Percentiles rank a stretch among this genome's conserved stretches.
These are phyloP conservation scores for Penicillium sp. DNA, from an alignment of 2,329 filamentous ascomycete species.

Conservation along the genomic window DNA sequence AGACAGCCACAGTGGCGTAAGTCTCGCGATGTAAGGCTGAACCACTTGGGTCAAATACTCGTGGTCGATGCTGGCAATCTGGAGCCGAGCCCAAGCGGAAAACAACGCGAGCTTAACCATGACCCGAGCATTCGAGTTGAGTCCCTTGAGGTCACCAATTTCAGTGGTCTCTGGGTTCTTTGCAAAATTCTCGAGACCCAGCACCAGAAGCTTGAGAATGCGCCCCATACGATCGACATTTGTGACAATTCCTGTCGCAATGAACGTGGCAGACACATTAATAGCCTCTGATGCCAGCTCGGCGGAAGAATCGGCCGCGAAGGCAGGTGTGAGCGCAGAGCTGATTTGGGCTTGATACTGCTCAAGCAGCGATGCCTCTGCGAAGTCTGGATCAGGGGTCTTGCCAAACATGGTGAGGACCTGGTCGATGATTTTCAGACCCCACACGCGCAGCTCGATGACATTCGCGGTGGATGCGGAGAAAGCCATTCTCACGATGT, in stretches of 20 bases:
- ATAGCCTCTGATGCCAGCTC: slow-evolving; percentile 95
- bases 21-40: slow-evolving; percentile 81
- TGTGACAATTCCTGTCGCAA: slow-evolving; percentile 94
- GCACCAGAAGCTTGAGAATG: slow-evolving; percentile 89
- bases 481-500: slow-evolving; percentile 95
- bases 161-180: slow-evolving; percentile 76
- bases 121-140: slow-evolving; percentile 93
- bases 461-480: slow-evolving; percentile 95
- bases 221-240: slow-evolving; percentile 98
- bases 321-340: slow-evolving; percentile 92
- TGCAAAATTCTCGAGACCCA: slow-evolving; percentile 88
- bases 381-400: slow-evolving; percentile 92
- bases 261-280: slow-evolving; percentile 97
- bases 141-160: slow-evolving; percentile 88
- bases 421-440: slow-evolving; percentile 89
- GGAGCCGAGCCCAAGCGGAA: slow-evolving; percentile 94
- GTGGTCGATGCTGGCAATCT: slow-evolving; percentile 92
- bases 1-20: slow-evolving; percentile 92
- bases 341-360: slow-evolving; percentile 99
- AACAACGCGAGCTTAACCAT: slow-evolving; percentile 99
- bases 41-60: slow-evolving; percentile 85
- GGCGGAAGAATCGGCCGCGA: slow-evolving; percentile 91
- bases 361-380: slow-evolving; percentile 93
- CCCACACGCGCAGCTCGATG: slow-evolving; percentile 84
- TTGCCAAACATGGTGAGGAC: slow-evolving; percentile 95